Percentiles rank a stretch among this genome's conserved stretches.
Evolutionary conservation across 441 rosid genomes (phyloP).

Genomic region (Adansonia grandidieri): DNA sequence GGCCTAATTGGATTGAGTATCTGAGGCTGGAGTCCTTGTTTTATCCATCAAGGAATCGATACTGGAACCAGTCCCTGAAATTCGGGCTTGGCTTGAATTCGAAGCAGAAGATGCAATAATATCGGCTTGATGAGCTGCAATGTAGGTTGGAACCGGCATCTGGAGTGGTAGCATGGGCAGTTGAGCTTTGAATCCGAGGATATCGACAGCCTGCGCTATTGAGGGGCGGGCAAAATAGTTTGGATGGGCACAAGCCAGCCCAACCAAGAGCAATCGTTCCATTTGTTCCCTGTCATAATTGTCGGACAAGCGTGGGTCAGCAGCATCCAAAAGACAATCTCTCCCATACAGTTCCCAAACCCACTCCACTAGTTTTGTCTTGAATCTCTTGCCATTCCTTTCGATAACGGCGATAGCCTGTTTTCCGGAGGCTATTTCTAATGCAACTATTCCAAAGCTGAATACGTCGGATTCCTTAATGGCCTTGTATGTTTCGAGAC

Average conservation of each 20-base stretch:
- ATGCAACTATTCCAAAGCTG: conserved; percentile 47
- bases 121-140: background rate
- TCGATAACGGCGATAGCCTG: background rate
- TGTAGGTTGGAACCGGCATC: conserved; percentile 25
- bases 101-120: background rate
- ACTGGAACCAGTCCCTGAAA: background rate
- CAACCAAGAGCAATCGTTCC: conserved; percentile 36
- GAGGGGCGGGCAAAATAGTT: conserved; percentile 26
- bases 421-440: conserved; percentile 46
- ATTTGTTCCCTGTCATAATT: conserved; percentile 29
- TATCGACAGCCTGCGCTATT: conserved; percentile 12
- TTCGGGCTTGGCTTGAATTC: background rate
- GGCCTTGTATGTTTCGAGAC: conserved; percentile 45
- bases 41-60: background rate
- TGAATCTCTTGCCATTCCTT: background rate
- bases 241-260: conserved; percentile 43
- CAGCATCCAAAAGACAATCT: conserved; percentile 15
- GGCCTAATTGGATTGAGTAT: background rate
- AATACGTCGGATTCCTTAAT: conserved; percentile 54
- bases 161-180: conserved; percentile 17
- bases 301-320: conserved; percentile 24
- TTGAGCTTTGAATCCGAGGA: conserved; percentile 23
- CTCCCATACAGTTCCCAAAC: conserved; percentile 28
- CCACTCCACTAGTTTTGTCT: conserved; percentile 28
- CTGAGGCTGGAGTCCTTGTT: background rate